Evolutionary conservation across 139 green algal species (phyloP), one percentile per base, ranked within the genome.

Genomic region (Chlorella sp.): DNA sequence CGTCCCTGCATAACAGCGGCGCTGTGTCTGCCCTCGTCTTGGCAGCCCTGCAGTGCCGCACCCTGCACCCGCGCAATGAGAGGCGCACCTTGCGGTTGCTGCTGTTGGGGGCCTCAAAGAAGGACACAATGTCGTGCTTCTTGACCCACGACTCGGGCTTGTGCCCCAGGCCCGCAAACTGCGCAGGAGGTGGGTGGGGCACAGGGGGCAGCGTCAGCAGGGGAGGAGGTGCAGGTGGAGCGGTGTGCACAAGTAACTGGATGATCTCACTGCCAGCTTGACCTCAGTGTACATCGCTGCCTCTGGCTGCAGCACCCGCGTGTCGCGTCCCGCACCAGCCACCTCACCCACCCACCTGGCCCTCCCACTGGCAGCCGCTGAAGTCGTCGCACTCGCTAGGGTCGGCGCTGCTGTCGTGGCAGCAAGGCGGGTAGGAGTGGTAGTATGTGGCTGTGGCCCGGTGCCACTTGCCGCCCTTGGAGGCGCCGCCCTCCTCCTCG

Each of bases 111-210:
- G 69, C 25, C 69, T 76, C 69, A 26, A 36, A 76, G 69, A 76
- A 76, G 69, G 69, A 26, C 5, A 55, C 69, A 30, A 76, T 76
- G 69, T 76, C 56, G 69, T 32, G 56, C 30, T 39, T 47, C 36
- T 55, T 76, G 23, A 76, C 69, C 69, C 69, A 76, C 23, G 69
- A 76, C 69, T 57, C 30, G 23, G 69, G 69, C 69, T 76, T 76
- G 69, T 39, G 36, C 3, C 32, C 28, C 36, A 76, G 69, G 23
- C 36, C 69, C 41, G 69, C 69, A 76, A 76, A 76, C 36, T 57
- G 26, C 16, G 60, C 60, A 67, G 23, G 30, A 30, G 7, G 7
- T 6, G 44, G 44, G 44, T 9, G 9, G 44, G 44, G 44, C 44
- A 9, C 7, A 16, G 44, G 44, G 6, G 9, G 9, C 44, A 9